Evolutionary conservation across 345 rosid species (phyloP).

Genomic region (Eucalyptus regnans): DNA sequence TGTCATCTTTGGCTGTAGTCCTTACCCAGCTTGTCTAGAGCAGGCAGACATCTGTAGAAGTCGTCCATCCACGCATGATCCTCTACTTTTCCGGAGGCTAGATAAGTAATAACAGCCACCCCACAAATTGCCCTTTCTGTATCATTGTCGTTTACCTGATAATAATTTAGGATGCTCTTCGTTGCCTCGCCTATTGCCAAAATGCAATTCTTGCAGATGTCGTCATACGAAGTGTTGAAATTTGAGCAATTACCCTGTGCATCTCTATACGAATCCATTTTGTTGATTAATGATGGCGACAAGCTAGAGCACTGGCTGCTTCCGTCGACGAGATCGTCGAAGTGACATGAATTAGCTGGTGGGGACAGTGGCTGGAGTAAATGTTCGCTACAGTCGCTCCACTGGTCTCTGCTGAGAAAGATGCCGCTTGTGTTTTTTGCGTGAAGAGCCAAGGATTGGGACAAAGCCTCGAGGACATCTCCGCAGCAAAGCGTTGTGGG

Average conservation of each 20-base stretch:
- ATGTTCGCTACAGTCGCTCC: constrained; percentile 10
- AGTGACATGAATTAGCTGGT: constrained; percentile 15
- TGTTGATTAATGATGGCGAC: constrained; percentile 2
- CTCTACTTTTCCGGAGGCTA: constrained; percentile 14
- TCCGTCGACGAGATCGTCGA: constrained; percentile 11
- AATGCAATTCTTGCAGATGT: constrained; percentile 12
- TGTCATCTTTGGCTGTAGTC: not conserved
- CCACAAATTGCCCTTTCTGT: constrained; percentile 10
- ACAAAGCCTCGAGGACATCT: constrained; percentile 25
- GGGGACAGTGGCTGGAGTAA: constrained; percentile 4
- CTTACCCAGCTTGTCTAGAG: constrained; percentile 25
- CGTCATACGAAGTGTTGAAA: constrained; percentile 12
- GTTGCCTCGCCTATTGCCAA: not conserved
- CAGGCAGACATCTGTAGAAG: constrained; percentile 33
- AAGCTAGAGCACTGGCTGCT: constrained; percentile 13
- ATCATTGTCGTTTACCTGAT: not conserved
- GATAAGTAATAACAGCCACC: constrained; percentile 16
- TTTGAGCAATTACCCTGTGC: constrained; percentile 11
- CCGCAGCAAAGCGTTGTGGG: constrained; percentile 32
- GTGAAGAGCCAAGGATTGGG: constrained; percentile 20
- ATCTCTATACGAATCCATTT: not conserved
- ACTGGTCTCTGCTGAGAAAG: constrained; percentile 17
- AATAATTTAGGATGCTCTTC: not conserved
- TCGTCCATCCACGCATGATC: constrained; percentile 4
- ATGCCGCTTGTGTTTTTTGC: not conserved